Percentiles rank a stretch among this genome's conserved stretches.
phyloP scores from a whole-genome alignment of 2,329 filamentous ascomycete species.

The Cladosporium velox region DNA sequence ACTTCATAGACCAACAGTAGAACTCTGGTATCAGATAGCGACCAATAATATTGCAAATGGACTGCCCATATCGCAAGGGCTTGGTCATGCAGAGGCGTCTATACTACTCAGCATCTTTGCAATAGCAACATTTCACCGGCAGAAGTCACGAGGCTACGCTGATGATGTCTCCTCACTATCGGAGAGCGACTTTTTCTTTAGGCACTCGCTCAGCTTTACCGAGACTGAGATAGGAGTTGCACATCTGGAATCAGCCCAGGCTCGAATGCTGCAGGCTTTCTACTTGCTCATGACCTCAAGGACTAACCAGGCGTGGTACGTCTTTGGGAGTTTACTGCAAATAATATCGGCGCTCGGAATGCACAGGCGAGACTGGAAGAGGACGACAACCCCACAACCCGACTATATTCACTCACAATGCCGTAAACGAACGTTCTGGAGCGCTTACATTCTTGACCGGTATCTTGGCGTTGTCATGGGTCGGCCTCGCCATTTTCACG shows the following conservation, averaged over 20 bases:
- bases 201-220: conserved; percentile 13
- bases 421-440: conserved; percentile 63
- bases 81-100: conserved; percentile 47
- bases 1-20: conserved; percentile 56
- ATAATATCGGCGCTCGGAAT: conserved; percentile 27
- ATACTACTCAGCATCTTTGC: conserved; percentile 22
- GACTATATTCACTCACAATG: conserved; percentile 56
- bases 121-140: conserved; percentile 20
- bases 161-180: conserved; percentile 30
- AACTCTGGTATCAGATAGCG: conserved; percentile 44
- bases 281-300: conserved; percentile 25
- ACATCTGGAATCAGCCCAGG: conserved; percentile 24
- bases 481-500: conserved; percentile 61
- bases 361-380: conserved; percentile 21
- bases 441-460: conserved; percentile 62
- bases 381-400: conserved; percentile 8
- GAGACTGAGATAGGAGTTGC: conserved; percentile 23
- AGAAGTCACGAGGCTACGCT: conserved; percentile 47
- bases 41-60: conserved; percentile 31
- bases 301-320: conserved; percentile 39
- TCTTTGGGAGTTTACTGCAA: conserved; percentile 31
- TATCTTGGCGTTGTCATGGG: conserved; percentile 66
- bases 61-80: conserved; percentile 30
- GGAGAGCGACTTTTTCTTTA: conserved; percentile 17
- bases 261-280: conserved; percentile 26